Base-by-base conservation (phyloP, 352 stramenopile species). In the Nannochloropsis limnetica region DNA sequence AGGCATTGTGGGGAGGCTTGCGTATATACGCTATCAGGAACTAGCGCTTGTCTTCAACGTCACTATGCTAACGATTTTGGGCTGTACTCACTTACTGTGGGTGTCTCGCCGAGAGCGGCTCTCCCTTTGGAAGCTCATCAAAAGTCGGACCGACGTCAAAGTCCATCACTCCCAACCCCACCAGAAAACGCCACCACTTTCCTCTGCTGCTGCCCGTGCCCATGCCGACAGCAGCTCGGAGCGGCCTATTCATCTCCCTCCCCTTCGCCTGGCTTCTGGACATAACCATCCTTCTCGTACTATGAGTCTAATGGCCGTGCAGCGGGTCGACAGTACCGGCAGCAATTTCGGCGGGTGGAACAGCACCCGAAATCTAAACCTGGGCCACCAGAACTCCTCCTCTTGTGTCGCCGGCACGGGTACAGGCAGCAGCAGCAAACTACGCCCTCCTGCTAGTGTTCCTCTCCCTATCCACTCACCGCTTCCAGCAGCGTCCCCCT, bases 51-150 rank as follows among this genome's bases (percentile, higher is more conserved):
- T 74, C 8, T 74, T 74, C 61, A 74, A 74, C 22, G 61, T 74
- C 9, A 22, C n/a, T 20, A 74, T 74, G 22, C 15, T 74, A 11
- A 74, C 61, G 15, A 20, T 74, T 4, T 74, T 74, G n/a, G 61
- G 61, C n/a, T 29, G n/a, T 31, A 22, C n/a, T 29, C 61, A 74
- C 25, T 74, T 74, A 74, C 61, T 74, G 9, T 74, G 61, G 61
- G 14, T 74, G 3, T 31, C n/a, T 28, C n/a, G 61, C 11, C 61
- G 61, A 8, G 25, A 74, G 61, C n/a, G n/a, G 15, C 61, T 74
- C 25, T 74, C 61, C 3, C 61, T 74, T 29, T 74, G 61, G 61
- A 74, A 74, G 61, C n/a, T 74, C n/a, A 31, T 74, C 61, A 74
- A 74, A 22, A 31, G n/a, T 14, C n/a, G n/a, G n/a, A 74, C 61